These are phyloP conservation scores for Chalciporus chontae DNA, from an alignment of 768 basidiomycete genomes.

Conservation along the genomic window DNA sequence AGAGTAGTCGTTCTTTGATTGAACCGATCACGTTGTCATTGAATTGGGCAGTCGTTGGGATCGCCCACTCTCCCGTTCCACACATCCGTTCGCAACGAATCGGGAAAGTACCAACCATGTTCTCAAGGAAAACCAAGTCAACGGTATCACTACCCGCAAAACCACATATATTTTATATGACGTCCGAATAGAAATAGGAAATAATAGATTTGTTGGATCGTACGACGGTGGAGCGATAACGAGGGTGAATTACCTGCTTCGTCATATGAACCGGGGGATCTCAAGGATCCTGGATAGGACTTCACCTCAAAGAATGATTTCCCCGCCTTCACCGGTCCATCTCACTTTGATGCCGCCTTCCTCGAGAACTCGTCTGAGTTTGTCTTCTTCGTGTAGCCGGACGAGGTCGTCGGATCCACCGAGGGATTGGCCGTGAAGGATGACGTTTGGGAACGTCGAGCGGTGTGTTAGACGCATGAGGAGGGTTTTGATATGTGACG, in stretches of 20 bases:
- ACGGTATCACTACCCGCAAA: background rate
- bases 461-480: slow-evolving; percentile 63
- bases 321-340: slow-evolving; percentile 10
- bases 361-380: slow-evolving; percentile 44
- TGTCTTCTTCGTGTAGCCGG: slow-evolving; percentile 41
- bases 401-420: slow-evolving; percentile 65
- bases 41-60: background rate
- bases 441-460: slow-evolving; percentile 72
- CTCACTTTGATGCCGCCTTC: slow-evolving; percentile 42
- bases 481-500: slow-evolving; percentile 58
- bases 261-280: no score
- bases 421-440: slow-evolving; percentile 59
- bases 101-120: background rate
- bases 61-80: background rate
- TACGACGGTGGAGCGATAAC: background rate
- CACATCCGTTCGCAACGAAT: background rate
- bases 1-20: background rate
- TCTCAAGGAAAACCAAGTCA: background rate
- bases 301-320: background rate
- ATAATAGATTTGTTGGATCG: no score
- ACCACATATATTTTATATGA: background rate
- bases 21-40: background rate
- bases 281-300: no score
- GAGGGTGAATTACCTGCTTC: background rate
- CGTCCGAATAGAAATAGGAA: no score